Evolutionary conservation across 495 filamentous ascomycete genomes (phyloP), one percentile per base, ranked within the genome.

Genomic region (Bathelium albidoporum): DNA sequence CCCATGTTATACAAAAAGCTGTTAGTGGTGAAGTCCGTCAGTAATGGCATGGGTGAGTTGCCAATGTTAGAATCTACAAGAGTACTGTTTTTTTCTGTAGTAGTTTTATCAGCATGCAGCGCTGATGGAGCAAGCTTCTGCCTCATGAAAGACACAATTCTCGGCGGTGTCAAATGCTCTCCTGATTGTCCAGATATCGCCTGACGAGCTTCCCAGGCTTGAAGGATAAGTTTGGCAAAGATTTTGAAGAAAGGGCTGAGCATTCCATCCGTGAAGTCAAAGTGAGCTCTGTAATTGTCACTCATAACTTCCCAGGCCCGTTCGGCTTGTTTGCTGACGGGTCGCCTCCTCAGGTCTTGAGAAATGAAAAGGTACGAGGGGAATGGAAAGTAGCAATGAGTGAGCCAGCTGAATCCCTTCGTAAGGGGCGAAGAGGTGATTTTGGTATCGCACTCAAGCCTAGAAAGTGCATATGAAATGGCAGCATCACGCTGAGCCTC

Each of bases 391-490:
- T 84, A 61, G 26, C 74, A 71, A 0, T 74, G 66, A 24, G 69
- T 14, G 0, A 79, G 59, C 82, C 82, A 86, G 32, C 34, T 65
- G 66, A 71, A 84, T 14, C 77, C 69, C 67, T 73, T 75, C 0
- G 70, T 80, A 0, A 78, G 69, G 24, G 79, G 73, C 0, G 79
- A 82, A 3, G 65, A 73, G 67, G 79, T 75, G 62, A 84, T 53
- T 52, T 77, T 80, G 0, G 81, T 83, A 62, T 82, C 78, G 60
- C 66, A 75, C 32, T 82, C 73, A 28, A 83, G 73, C 68, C 79
- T 73, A 10, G 52, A 59, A 2, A 83, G 59, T 0, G 81, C 81
- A 61, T 79, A 53, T 5, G 65, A 66, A n/a, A 75, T 63, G 14
- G 71, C 73, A 53, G 70, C 65, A 52, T 81, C 74, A 43, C 62